Evolutionary conservation across 805 yeast genomes (phyloP).

Genomic region (Metschnikowia lachancei): DNA sequence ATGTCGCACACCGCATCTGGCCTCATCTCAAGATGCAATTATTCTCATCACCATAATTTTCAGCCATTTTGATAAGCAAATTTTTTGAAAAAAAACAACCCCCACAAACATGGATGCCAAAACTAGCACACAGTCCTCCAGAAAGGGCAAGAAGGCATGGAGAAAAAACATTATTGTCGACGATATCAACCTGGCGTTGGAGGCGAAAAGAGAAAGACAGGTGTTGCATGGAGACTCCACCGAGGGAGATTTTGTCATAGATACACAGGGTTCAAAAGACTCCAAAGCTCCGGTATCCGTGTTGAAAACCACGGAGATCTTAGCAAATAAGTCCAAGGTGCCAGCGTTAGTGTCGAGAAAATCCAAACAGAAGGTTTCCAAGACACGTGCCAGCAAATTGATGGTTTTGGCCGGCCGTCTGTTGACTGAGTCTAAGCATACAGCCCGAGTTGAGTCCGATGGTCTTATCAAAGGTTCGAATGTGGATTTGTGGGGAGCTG

Average conservation of each 20-base stretch:
- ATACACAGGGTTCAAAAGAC: slow-evolving; percentile 40
- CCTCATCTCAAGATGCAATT: slow-evolving; percentile 8
- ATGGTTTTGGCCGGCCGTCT: slow-evolving; percentile 76
- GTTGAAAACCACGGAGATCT: slow-evolving; percentile 65
- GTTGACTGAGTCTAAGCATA: slow-evolving; percentile 49
- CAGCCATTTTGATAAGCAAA: not conserved
- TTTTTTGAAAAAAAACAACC: not conserved
- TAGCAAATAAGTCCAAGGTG: slow-evolving; percentile 70
- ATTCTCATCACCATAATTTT: slow-evolving; percentile 1
- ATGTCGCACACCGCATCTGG: not conserved
- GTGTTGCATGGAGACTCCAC: slow-evolving; percentile 49
- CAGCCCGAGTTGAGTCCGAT: slow-evolving; percentile 57
- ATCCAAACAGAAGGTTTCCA: slow-evolving; percentile 57
- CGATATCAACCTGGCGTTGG: slow-evolving; percentile 72
- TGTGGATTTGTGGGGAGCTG: slow-evolving; percentile 71
- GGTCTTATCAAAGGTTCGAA: slow-evolving; percentile 52
- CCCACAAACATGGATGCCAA: slow-evolving; percentile 12
- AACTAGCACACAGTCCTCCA: slow-evolving; percentile 65
- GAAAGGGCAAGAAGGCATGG: slow-evolving; percentile 94
- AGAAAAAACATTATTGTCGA: slow-evolving; percentile 85
- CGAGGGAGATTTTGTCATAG: slow-evolving; percentile 54
- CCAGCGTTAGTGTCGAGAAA: slow-evolving; percentile 53
- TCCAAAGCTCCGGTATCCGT: slow-evolving; percentile 33
- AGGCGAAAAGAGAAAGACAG: slow-evolving; percentile 61
- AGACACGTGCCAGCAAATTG: slow-evolving; percentile 60